Base-by-base conservation (phyloP, 1,139 yeast genomes). In the Pichia sp. region DNA sequence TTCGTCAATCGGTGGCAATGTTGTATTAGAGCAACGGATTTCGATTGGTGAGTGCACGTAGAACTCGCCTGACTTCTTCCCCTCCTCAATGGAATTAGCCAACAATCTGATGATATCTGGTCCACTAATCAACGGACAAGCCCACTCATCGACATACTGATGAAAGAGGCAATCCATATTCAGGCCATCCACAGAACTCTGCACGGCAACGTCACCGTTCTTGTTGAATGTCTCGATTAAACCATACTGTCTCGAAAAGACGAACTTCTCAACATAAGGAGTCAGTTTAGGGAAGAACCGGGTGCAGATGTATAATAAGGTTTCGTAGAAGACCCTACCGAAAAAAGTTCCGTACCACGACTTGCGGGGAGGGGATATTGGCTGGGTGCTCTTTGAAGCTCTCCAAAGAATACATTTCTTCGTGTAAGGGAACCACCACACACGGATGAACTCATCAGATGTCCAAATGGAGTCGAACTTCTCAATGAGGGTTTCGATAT, bases 371-470 rank as follows among this genome's bases (percentile, higher is more conserved):
- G 70, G 75, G n/a, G 87, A 77, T 46, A 82, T 70, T 1, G 85
- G 79, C 44, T 85, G 87, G 26, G 73, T 72, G 2, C 84, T 73
- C 65, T 88, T 88, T 44, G 81, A 74, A 30, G 96, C 98, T 64
- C 95, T 80, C 97, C 98, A 93, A 49, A 90, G 73, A 36, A 90
- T 83, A 72, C 96, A 88, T 62, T 85, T 85, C 51, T 80, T 80
- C 22, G 95, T 78, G 67, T 93, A 93, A 1, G 99, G 99, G 69
- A 87, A 93, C 98, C 99, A 93, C 98, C 98, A 93, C 48, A 90
- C 80, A 58, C 98, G 79, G 44, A 89, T 85, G 63, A 83, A 93
- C 70, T 93, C 99, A n/a, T 91, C 79, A 50, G 88, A 83, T 8
- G 88, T 80, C 96, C 98, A 93, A 44, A 91, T 70, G 16, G 76